Evolutionary conservation across 108 stramenopile genomes (phyloP), one percentile per base, ranked within the genome.

Genomic region (Parietichytrium sp.): DNA sequence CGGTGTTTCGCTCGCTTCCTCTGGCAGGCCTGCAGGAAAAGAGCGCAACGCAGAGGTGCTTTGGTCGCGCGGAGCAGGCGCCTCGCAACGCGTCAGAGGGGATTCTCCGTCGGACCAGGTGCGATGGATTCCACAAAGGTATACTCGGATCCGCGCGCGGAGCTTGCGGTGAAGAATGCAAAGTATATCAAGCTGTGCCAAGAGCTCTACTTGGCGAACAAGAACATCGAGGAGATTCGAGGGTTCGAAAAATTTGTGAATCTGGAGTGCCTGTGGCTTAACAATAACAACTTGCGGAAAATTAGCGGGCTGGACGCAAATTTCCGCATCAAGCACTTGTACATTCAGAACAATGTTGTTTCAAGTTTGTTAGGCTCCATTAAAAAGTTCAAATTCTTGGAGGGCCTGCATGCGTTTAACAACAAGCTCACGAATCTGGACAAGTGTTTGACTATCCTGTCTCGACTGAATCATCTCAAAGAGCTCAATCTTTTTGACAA

Each of bases 191-290:
- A 72, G 33, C 61, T 45, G n/a, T 81, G 80, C 51, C 54, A 20
- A 20, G 80, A 81, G 79, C 72, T 81, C 33, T 61, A 81, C 80
- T 23, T 81, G 4, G 80, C 51, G 2, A 53, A 42, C 52, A 54
- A 81, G 52, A 52, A 23, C n/a, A 81, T 81, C 20, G 55, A 54
- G 31, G 54, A 54, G 52, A 38, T 81, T 13, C 51, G 55, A 13
- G 80, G 55, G 16, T 61, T 81, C 33, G 80, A 81, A 20, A 53
- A 55, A 0, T 81, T 81, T 29, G 80, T 81, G 16, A 81, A 81
- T 29, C 29, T 81, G 13, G 80, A 81, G 3, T 30, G 16, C 4
- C 80, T 81, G 0, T 81, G 80, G 80, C 25, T 81, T 3, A 81
- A 81, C 55, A 42, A 81, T 36, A 81, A 81, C 25, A 45, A 36